Base-by-base conservation (phyloP, 1,284 basidiomycete species). In the Gymnopus androsaceus region DNA sequence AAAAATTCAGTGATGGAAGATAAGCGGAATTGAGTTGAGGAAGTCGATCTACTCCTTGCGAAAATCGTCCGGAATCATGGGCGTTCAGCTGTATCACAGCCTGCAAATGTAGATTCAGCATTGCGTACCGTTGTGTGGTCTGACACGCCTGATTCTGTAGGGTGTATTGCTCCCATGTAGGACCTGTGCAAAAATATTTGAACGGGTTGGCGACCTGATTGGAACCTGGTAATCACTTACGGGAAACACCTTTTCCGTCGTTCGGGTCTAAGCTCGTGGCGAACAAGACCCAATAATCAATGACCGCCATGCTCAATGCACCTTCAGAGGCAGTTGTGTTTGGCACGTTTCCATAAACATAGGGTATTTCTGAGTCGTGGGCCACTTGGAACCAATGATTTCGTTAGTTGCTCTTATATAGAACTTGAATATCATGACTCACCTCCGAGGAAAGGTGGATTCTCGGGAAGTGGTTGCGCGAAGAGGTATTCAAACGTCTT, bases 241-340 rank as follows among this genome's bases (percentile, higher is more conserved):
- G 74, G 40, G 56, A 34, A 30, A 61, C 61, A 21, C 80, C 80
- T 23, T 66, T 67, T 4, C 74, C 74, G 56, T 82, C 80, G 57
- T 82, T 82, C 5, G 80, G 79, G 50, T 78, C 70, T 34, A 80
- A 63, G 37, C 72, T 76, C 4, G 72, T 75, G 0, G 75, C 75
- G 55, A 82, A 82, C 0, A 80, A 81, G 14, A 81, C 67, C 79
- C 79, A 82, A 53, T 81, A 81, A 51, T 81, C 75, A 57, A 78
- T 73, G 73, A 81, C 79, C 17, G 69, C 51, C 8, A 49, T 62
- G 54, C 76, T 77, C 2, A 81, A 57, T n/a, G 49, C 51, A 23
- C 58, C 50, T 2, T 67, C 65, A 7, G 71, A 64, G 2, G 62
- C 50, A 3, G 69, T 67, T 1, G 58, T 55, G 50, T 67, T 67